Conservation (phyloP, 306 rosid genomes). For the Abrus pulchellus region DNA sequence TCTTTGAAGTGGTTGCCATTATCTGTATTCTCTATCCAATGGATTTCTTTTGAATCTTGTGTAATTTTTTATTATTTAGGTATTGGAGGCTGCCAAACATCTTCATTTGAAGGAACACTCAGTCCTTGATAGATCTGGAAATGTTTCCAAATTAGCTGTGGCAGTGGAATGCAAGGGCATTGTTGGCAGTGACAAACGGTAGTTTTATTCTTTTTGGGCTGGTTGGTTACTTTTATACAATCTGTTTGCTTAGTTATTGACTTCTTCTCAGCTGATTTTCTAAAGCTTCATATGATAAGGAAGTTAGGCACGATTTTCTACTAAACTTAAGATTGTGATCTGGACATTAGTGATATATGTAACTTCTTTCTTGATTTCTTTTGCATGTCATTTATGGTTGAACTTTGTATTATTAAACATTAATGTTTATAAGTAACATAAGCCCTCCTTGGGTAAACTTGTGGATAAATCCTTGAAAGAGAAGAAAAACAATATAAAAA, state of each 20-base stretch:
- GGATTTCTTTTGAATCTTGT: slow-evolving; percentile 29
- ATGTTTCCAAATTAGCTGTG: slow-evolving; percentile 78
- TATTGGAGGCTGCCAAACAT: slow-evolving; percentile 75
- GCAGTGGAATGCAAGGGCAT: slow-evolving; percentile 95
- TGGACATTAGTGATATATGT: neutral
- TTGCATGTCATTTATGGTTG: neutral
- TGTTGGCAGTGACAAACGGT: slow-evolving; percentile 91
- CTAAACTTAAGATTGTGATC: neutral
- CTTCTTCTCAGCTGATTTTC: slow-evolving; percentile 3
- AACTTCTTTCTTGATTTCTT: neutral
- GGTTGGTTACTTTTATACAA: slow-evolving; percentile 5
- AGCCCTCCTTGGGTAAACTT: no score
- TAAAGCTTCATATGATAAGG: neutral
- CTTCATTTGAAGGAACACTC: slow-evolving; percentile 86
- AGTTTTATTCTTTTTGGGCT: slow-evolving; percentile 32
- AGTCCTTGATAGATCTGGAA: slow-evolving; percentile 81
- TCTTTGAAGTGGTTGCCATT: neutral
- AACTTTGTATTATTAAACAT: neutral
- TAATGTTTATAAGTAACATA: neutral
- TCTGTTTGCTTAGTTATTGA: neutral
- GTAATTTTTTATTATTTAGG: slow-evolving; percentile 53
- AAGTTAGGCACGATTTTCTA: neutral
- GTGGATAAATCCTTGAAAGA: no score
- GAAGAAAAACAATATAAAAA: no score
- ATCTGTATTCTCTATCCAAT: neutral